Conservation (phyloP, 1,284 basidiomycete species). For the Pulveroboletus ridleyi region DNA sequence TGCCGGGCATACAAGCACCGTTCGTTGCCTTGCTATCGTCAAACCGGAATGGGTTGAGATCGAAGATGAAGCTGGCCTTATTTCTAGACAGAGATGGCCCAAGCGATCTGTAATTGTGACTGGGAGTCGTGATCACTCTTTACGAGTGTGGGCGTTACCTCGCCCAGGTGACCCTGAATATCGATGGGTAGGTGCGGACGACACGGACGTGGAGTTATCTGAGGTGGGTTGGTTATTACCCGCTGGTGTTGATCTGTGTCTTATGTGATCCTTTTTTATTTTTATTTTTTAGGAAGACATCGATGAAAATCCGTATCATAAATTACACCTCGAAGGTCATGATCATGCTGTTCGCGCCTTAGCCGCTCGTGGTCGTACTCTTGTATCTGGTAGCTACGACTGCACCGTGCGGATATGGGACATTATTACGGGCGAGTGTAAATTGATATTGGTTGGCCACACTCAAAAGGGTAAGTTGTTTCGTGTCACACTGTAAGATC, state of each 20-base stretch:
- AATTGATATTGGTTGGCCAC: slow-evolving; percentile 85
- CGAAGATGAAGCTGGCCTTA: slow-evolving; percentile 61
- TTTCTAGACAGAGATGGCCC: slow-evolving; percentile 79
- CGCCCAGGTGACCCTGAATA: slow-evolving; percentile 80
- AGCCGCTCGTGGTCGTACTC: slow-evolving; percentile 87
- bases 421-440: slow-evolving; percentile 85
- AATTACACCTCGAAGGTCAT: slow-evolving; percentile 86
- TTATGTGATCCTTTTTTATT: slow-evolving; percentile 7
- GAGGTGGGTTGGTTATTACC: slow-evolving; percentile 54
- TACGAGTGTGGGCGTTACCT: slow-evolving; percentile 92
- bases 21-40: slow-evolving; percentile 89
- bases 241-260: slow-evolving; percentile 4
- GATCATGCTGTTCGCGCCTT: slow-evolving; percentile 91
- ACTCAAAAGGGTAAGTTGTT: slow-evolving; percentile 83
- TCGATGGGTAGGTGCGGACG: slow-evolving; percentile 73
- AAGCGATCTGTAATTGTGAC: slow-evolving; percentile 91
- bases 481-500: slow-evolving; percentile 6
- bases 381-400: slow-evolving; percentile 97
- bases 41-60: slow-evolving; percentile 85
- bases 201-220: slow-evolving; percentile 68
- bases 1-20: slow-evolving; percentile 93
- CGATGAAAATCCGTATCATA: slow-evolving; percentile 91
- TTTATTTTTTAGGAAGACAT: slow-evolving; percentile 60
- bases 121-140: slow-evolving; percentile 89
- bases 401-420: slow-evolving; percentile 95